A percentile compares a stretch with the other conserved stretches of the same genome.
Evolutionary conservation across 177 flowering plant species (phyloP).

Genomic region (Vitis hybrid): DNA sequence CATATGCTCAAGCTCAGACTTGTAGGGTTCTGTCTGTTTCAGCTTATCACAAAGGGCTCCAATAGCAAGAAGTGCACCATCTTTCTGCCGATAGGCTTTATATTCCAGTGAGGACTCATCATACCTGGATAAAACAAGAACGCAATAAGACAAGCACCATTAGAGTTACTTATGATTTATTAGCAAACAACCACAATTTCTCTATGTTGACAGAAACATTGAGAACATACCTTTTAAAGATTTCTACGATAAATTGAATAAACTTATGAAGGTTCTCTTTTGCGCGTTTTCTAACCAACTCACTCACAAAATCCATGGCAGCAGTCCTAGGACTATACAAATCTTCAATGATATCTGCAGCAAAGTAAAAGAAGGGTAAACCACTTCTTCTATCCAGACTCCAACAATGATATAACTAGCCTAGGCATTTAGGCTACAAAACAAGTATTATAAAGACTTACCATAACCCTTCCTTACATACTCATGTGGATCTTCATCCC

Average conservation of each 20-base stretch:
- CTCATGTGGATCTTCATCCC: conserved; percentile 99
- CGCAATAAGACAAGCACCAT: not conserved
- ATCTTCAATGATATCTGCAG: conserved; percentile 96
- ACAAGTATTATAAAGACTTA: conserved; percentile 29
- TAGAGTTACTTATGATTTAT: not conserved
- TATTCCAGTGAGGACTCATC: conserved; percentile 67
- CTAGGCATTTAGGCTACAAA: not conserved
- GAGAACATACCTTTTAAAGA: conserved; percentile 71
- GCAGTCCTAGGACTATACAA: conserved; percentile 98
- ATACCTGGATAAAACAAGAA: conserved; percentile 44
- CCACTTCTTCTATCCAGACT: not conserved
- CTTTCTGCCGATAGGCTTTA: conserved; percentile 91
- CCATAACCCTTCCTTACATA: conserved; percentile 99
- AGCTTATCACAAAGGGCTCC: conserved; percentile 95
- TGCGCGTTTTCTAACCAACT: conserved; percentile 94
- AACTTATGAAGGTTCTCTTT: conserved; percentile 96
- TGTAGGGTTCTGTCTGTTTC: conserved; percentile 93
- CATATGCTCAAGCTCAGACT: conserved; percentile 93
- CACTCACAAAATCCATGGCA: conserved; percentile 98
- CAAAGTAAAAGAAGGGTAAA: conserved; percentile 3
- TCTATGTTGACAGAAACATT: not conserved
- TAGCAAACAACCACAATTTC: not conserved
- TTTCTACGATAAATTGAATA: conserved; percentile 82
- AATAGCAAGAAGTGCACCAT: conserved; percentile 98
- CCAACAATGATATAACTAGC: no score